A percentile compares a stretch with the other conserved stretches of the same genome.
Conservation (phyloP, 371 early-diverging fungal genomes). For the Dinochytrium kinnereticum region DNA sequence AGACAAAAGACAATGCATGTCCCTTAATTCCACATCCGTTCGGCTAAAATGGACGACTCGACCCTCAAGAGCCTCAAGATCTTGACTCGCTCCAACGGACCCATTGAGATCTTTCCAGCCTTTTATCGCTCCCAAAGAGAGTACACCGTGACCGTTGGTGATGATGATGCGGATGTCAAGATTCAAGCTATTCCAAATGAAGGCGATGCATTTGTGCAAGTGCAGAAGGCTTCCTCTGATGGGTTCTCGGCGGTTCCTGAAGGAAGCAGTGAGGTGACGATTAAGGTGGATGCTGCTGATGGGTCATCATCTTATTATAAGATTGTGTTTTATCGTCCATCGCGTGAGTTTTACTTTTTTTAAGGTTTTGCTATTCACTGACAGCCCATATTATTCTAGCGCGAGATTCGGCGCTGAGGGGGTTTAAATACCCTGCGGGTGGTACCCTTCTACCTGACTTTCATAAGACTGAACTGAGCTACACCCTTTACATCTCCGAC, state of each 20-base stretch:
- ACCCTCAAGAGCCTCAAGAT: constrained; percentile 35
- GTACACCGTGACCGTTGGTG: constrained; percentile 35
- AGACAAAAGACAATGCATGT: too few species aligned
- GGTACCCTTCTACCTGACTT: constrained; percentile 42
- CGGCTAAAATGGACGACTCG: constrained; percentile 46
- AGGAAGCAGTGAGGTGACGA: constrained; percentile 38
- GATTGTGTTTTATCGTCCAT: constrained; percentile 38
- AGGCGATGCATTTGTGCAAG: constrained; percentile 47
- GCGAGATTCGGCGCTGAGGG: constrained; percentile 40
- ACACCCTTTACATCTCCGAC: constrained; percentile 31
- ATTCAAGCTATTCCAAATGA: constrained; percentile 41
- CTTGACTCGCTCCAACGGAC: constrained; percentile 10
- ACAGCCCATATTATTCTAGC: constrained; percentile 5
- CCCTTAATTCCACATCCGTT: too few species aligned
- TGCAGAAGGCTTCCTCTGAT: constrained; percentile 33
- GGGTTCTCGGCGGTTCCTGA: constrained; percentile 31
- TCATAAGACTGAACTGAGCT: constrained; percentile 35
- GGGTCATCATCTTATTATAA: constrained; percentile 37
- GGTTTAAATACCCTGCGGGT: constrained; percentile 22
- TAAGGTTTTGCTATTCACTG: too few species aligned
- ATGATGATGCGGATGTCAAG: constrained; percentile 25
- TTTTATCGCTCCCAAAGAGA: constrained; percentile 28
- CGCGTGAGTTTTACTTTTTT: constrained; percentile 5
- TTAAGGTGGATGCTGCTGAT: constrained; percentile 52
- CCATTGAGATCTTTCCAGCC: constrained; percentile 27